These are phyloP conservation scores for Lanmaoa pseudosensibilis DNA, from an alignment of 768 basidiomycete species.

Conservation along the genomic window DNA sequence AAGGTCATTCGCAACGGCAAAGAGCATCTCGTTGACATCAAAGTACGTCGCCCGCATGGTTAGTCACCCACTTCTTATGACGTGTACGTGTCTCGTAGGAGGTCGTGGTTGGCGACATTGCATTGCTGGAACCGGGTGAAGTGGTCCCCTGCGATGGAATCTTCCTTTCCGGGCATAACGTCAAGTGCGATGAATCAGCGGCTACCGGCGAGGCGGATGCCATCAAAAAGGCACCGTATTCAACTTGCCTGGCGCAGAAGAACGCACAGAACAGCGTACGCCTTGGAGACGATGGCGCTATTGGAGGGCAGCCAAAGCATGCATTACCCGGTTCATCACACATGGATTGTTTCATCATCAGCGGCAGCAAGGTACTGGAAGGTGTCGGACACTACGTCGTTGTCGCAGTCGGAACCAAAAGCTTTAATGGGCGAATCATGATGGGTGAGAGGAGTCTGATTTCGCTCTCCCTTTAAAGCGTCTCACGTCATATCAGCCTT, in stretches of 20 bases:
- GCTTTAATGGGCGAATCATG: conserved; percentile 97
- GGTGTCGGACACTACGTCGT: conserved; percentile 93
- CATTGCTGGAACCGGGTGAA: conserved; percentile 91
- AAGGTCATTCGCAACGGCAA: conserved; percentile 76
- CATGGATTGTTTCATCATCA: conserved; percentile 88
- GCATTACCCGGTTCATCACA: conserved; percentile 41
- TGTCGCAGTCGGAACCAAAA: conserved; percentile 87
- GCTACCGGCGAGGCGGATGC: conserved; percentile 97
- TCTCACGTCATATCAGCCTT: conserved; percentile 53
- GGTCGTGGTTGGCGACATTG: conserved; percentile 92
- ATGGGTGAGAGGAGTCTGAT: conserved; percentile 62
- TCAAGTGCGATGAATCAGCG: conserved; percentile 93
- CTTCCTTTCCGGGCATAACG: conserved; percentile 89
- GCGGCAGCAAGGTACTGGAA: conserved; percentile 90
- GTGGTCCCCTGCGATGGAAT: conserved; percentile 95
- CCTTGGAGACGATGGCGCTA: conserved; percentile 22
- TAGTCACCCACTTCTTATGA: conserved; percentile 6
- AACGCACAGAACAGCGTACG: conserved; percentile 29
- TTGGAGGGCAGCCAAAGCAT: conserved; percentile 24
- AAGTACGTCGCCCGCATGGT: conserved; percentile 44
- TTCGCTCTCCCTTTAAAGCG: background rate
- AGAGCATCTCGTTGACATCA: conserved; percentile 77
- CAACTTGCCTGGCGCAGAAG: conserved; percentile 62
- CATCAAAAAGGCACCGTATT: conserved; percentile 82
- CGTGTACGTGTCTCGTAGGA: conserved; percentile 48